These are phyloP conservation scores for Podospora bellae-mahoneyi DNA, from an alignment of 495 filamentous ascomycete genomes.

Conservation along the genomic window DNA sequence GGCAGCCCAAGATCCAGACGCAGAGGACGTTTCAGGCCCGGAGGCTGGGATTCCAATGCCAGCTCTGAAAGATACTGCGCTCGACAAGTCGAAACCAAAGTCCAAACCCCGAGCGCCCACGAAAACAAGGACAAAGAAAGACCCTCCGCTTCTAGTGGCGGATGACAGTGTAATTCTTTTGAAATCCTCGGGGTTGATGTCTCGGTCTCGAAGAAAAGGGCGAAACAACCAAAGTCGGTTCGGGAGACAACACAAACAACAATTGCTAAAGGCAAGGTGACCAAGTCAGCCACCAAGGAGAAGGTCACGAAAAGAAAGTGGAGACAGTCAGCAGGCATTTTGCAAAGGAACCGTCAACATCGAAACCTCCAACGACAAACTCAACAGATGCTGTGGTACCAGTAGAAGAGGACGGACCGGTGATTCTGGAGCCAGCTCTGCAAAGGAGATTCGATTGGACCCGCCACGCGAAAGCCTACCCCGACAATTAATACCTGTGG, in stretches of 20 bases:
- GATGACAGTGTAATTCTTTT: neutral
- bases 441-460: slow-evolving; percentile 57
- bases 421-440: slow-evolving; percentile 46
- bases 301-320: slow-evolving; percentile 25
- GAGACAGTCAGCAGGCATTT: slow-evolving; percentile 42
- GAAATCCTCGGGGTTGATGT: neutral
- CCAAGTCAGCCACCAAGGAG: slow-evolving; percentile 32
- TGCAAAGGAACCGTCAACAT: slow-evolving; percentile 18
- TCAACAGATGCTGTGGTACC: slow-evolving; percentile 8
- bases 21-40: neutral
- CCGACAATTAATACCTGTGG: slow-evolving; percentile 26
- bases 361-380: neutral
- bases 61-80: neutral
- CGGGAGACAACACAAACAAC: slow-evolving; percentile 29
- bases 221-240: slow-evolving; percentile 15
- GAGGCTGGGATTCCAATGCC: neutral
- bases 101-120: neutral
- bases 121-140: neutral
- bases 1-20: slow-evolving; percentile 8
- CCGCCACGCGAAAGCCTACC: slow-evolving; percentile 43
- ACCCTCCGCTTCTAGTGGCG: neutral
- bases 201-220: slow-evolving; percentile 9
- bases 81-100: neutral
- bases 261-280: slow-evolving; percentile 33
- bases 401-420: slow-evolving; percentile 23